A percentile compares a stretch with the other conserved stretches of the same genome.
phyloP scores from a whole-genome alignment of 139 green algal genomes.

The Pseudopediastrum boryanum region DNA sequence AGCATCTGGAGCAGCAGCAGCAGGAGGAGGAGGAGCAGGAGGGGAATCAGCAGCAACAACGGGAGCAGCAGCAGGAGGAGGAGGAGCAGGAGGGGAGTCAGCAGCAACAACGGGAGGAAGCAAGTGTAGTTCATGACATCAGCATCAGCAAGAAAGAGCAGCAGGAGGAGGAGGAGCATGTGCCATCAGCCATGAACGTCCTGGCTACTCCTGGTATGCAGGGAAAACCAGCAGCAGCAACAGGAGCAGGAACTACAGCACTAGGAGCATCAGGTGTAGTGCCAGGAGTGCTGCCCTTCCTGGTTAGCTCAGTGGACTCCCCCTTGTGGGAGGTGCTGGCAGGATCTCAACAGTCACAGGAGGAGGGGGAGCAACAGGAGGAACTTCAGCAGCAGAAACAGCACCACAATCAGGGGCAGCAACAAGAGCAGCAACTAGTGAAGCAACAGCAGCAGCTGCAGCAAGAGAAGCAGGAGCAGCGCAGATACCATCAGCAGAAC shows the following conservation, averaged over 20 bases:
- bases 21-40: background rate
- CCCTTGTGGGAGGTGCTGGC: too few relatives aligned
- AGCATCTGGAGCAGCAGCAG: slow-evolving; percentile 16
- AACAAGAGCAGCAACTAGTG: background rate
- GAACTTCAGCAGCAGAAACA: too few relatives aligned
- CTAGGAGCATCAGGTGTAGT: background rate
- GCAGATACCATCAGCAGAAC: background rate
- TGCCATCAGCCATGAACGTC: background rate
- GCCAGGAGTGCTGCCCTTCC: too few relatives aligned
- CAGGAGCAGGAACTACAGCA: slow-evolving; percentile 19
- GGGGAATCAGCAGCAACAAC: slow-evolving; percentile 15
- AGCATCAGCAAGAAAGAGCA: background rate
- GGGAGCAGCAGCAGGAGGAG: slow-evolving; percentile 27
- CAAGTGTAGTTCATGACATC: background rate
- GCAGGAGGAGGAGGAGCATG: slow-evolving; percentile 7
- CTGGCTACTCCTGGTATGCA: background rate
- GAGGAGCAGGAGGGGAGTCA: background rate
- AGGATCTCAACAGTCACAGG: too few relatives aligned
- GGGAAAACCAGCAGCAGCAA: background rate
- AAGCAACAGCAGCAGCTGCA: slow-evolving; percentile 31
- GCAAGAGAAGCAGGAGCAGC: background rate
- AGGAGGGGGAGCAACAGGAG: too few relatives aligned
- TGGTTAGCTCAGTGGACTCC: too few relatives aligned
- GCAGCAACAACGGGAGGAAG: background rate
- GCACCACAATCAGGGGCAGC: too few relatives aligned